Conservation (phyloP, 2,329 filamentous ascomycete genomes). For the Venturia pyrina region DNA sequence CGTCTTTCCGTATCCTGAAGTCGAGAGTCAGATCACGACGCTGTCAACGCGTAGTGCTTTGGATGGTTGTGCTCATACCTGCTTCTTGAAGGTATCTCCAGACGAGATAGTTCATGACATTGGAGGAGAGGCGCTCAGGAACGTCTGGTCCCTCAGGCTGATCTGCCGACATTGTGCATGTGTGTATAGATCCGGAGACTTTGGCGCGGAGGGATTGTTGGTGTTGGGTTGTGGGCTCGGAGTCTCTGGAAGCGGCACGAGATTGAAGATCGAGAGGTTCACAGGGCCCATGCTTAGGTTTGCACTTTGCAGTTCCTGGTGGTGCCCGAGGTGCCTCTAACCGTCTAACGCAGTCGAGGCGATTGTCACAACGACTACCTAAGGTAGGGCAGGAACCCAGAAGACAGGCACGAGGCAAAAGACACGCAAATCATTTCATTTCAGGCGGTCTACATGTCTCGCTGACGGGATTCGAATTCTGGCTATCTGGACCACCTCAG, state of each 20-base stretch:
- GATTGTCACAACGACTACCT: not conserved
- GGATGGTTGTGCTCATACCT: constrained; percentile 38
- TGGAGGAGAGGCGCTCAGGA: constrained; percentile 2
- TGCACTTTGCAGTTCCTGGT: not conserved
- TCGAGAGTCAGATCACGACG: constrained; percentile 19
- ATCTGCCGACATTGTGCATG: constrained; percentile 26
- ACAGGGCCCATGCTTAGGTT: not conserved
- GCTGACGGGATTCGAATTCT: not conserved
- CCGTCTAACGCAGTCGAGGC: not conserved
- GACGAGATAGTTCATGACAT: constrained; percentile 13
- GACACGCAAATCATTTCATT: not conserved
- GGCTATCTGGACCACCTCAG: not conserved
- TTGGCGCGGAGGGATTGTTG: not conserved
- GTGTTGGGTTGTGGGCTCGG: not conserved
- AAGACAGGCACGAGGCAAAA: not conserved
- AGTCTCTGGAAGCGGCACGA: not conserved
- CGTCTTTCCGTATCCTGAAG: constrained; percentile 46
- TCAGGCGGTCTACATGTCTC: not conserved
- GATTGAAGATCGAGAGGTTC: not conserved
- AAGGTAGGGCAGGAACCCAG: not conserved
- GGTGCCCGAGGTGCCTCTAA: not conserved
- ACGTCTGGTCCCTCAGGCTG: not conserved
- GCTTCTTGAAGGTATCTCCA: constrained; percentile 13
- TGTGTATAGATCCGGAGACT: not conserved
- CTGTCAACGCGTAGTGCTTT: constrained; percentile 22